phyloP scores from a whole-genome alignment of 257 asterid species.

The Solanum piurae region DNA sequence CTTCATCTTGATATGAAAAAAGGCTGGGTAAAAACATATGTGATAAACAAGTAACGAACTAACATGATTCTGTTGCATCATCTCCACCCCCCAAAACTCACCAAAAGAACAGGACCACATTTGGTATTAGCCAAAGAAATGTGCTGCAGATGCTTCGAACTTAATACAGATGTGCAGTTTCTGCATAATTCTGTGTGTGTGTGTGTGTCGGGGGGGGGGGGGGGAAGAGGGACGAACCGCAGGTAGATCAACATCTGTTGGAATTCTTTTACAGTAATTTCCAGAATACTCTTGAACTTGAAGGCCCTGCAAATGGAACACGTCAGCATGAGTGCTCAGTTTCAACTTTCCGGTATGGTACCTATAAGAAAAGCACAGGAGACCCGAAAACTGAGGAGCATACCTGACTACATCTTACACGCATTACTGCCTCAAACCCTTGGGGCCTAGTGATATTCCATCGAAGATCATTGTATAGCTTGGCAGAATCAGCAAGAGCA shows the following conservation, averaged over 20 bases:
- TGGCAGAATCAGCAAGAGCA: constrained; percentile 87
- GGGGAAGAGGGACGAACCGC: constrained; percentile 57
- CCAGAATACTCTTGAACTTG: constrained; percentile 98
- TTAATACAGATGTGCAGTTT: neutral
- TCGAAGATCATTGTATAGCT: constrained; percentile 94
- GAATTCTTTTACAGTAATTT: constrained; percentile 91
- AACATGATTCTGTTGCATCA: neutral
- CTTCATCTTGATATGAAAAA: neutral
- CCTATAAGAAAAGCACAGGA: constrained; percentile 1
- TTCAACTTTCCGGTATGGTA: neutral
- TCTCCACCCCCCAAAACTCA: neutral
- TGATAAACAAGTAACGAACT: neutral
- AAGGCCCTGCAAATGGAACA: constrained; percentile 52
- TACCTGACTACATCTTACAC: constrained; percentile 99
- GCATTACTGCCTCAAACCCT: constrained; percentile 99
- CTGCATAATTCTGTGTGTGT: neutral
- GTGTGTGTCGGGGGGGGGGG: constrained; percentile 4
- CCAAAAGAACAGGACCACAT: neutral
- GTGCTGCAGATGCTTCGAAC: neutral
- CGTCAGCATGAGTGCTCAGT: neutral
- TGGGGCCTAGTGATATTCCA: constrained; percentile 98
- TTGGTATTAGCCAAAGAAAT: neutral
- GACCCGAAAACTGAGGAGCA: constrained; percentile 9
- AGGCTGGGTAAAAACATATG: neutral
- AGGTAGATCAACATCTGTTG: constrained; percentile 95